Percentiles rank a stretch among this genome's conserved stretches.
Evolutionary conservation across 2,329 filamentous ascomycete genomes (phyloP).

Genomic region (Fusarium tupiense): DNA sequence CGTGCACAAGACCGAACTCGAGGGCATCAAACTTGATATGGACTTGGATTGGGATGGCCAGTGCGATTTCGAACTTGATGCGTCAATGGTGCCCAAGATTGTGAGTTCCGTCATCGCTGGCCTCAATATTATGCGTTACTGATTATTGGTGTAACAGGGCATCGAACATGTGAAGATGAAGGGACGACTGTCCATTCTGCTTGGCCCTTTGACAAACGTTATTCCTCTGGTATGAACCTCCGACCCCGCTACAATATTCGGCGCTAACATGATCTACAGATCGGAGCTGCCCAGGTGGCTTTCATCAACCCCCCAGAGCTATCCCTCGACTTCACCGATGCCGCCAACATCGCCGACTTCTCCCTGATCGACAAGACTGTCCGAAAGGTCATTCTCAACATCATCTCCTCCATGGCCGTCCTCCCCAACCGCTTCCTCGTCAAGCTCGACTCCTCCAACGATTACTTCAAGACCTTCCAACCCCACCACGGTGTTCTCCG

Average conservation of each 20-base stretch:
- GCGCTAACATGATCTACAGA: slow-evolving; percentile 19
- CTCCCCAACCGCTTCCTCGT: slow-evolving; percentile 42
- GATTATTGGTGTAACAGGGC: slow-evolving; percentile 10
- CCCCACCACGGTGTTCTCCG: slow-evolving; percentile 39
- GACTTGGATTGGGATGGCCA: slow-evolving; percentile 38
- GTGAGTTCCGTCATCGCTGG: slow-evolving; percentile 12
- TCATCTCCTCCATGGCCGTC: slow-evolving; percentile 42
- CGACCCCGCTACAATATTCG: rapidly evolving
- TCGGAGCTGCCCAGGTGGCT: slow-evolving; percentile 40
- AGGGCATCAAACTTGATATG: slow-evolving; percentile 43
- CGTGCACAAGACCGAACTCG: slow-evolving; percentile 36
- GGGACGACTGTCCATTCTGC: slow-evolving; percentile 35
- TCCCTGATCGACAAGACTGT: slow-evolving; percentile 36
- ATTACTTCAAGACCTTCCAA: slow-evolving; percentile 44
- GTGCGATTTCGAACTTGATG: slow-evolving; percentile 42
- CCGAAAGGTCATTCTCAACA: slow-evolving; percentile 37
- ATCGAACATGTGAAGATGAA: slow-evolving; percentile 40
- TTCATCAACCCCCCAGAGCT: slow-evolving; percentile 38
- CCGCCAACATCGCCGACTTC: slow-evolving; percentile 41
- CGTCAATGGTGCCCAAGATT: slow-evolving; percentile 39
- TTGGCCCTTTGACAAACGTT: slow-evolving; percentile 37
- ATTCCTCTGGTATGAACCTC: slow-evolving; percentile 32
- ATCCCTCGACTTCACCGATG: slow-evolving; percentile 41
- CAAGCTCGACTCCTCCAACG: slow-evolving; percentile 40
- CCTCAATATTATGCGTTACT: background rate